Base-by-base conservation (phyloP, 208 protist species). In the Angomonas ambiguus region DNA sequence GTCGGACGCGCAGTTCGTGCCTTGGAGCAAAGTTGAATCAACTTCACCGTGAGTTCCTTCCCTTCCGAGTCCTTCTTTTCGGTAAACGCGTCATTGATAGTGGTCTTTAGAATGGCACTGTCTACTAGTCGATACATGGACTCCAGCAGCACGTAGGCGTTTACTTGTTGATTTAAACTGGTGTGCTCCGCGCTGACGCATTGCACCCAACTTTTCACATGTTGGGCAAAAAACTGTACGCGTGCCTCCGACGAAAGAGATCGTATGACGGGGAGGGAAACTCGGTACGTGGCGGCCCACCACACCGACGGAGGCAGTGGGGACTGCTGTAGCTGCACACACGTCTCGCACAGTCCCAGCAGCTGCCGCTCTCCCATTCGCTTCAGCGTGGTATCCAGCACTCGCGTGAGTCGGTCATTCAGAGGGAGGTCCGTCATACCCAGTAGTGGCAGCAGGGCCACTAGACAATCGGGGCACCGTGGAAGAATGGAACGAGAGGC, bases 61-160 rank as follows among this genome's bases (percentile, higher is more conserved):
- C 92, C 90, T 16, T 82, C 81, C 53, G 57, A 33, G 24, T 59
- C 27, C 32, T 60, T 34, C 28, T 20, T 51, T 11, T 56, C 31
- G 25, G 68, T 69, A 62, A 80, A 93, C 41, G 70, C 67, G 6
- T 30, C 62, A 55, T 89, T 92, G 45, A 94, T 76, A 6, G 62
- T 45, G 18, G 78, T 80, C 16, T 76, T 76, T 6, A 93, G 74
- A 2, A 58, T 65, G 0, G 42, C 32, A 1, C 57, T 59, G 30
- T 71, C 59, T 25, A 74, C 67, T 1, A 85, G 45, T 11, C 65
- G 25, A 64, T 87, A 96, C 63, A 94, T 84, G 32, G 65, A 41
- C 63, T 93, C 88, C 16, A 96, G 72, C 42, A 95, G 66, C 33
- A 78, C 41, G 30, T 94, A 88, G 27, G 80, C 84, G 35, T 87